These are phyloP conservation scores for Phytophthora podocarpi DNA, from an alignment of 352 stramenopile species.

Conservation along the genomic window DNA sequence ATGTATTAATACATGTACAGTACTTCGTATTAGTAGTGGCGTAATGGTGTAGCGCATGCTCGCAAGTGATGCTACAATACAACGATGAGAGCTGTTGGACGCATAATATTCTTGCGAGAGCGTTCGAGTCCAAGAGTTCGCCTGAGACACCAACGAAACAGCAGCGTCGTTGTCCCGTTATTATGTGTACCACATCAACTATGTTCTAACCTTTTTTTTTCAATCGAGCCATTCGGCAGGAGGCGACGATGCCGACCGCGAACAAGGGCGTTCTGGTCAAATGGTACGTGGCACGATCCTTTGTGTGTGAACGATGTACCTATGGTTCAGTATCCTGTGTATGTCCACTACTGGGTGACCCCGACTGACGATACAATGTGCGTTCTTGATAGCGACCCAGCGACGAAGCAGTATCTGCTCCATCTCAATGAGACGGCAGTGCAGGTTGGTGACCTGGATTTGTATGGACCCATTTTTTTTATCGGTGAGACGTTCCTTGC, in stretches of 20 bases:
- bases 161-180: too few species aligned
- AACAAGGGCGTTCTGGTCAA: conserved; percentile 88
- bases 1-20: too few species aligned
- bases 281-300: conserved; percentile 47
- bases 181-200: conserved; percentile 3
- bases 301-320: background rate
- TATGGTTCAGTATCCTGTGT: background rate
- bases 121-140: too few species aligned
- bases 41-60: too few species aligned
- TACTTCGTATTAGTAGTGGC: too few species aligned
- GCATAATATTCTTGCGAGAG: too few species aligned
- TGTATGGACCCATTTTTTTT: too few species aligned
- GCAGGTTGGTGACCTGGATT: conserved; percentile 44
- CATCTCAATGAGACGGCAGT: conserved; percentile 86
- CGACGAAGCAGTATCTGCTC: conserved; percentile 88
- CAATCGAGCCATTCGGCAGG: background rate
- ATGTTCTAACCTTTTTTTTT: background rate
- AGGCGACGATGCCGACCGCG: conserved; percentile 70
- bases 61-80: too few species aligned
- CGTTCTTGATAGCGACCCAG: conserved; percentile 59
- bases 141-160: too few species aligned
- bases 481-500: background rate
- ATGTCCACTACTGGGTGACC: background rate
- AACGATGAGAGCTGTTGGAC: too few species aligned
- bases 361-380: conserved; percentile 6